These are phyloP conservation scores for Spencermartinsiella europaea DNA, from an alignment of 805 yeast genomes.

Conservation along the genomic window DNA sequence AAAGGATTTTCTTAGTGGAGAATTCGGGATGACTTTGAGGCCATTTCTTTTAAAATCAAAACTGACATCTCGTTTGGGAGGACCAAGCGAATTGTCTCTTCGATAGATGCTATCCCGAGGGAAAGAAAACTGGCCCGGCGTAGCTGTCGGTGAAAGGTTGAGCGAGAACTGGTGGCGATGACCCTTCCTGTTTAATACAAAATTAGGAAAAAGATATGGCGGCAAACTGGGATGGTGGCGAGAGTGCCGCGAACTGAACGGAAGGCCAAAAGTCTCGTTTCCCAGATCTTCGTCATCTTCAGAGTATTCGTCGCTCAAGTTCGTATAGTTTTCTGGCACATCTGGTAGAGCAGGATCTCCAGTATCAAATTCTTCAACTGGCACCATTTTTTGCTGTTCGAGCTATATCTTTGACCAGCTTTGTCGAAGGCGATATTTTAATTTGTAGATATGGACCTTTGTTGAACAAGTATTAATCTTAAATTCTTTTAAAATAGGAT, in stretches of 20 bases:
- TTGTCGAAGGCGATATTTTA: too few relatives aligned
- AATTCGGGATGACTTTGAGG: too few relatives aligned
- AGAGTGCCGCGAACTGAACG: too few relatives aligned
- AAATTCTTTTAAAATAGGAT: too few relatives aligned
- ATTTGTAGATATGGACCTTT: too few relatives aligned
- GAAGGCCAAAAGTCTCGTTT: background rate
- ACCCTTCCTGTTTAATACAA: conserved; percentile 2
- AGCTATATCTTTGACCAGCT: too few relatives aligned
- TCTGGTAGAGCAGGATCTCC: conserved; percentile 21
- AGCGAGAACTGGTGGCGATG: background rate
- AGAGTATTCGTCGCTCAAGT: conserved; percentile 1
- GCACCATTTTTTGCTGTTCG: background rate
- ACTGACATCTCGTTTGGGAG: too few relatives aligned
- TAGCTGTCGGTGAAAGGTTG: background rate
- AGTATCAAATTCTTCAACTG: conserved; percentile 17
- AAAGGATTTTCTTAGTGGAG: background rate
- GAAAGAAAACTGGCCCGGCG: too few relatives aligned
- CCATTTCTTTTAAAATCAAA: too few relatives aligned
- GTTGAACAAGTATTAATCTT: too few relatives aligned
- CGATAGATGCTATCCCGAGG: too few relatives aligned
- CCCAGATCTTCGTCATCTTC: background rate
- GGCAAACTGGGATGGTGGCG: background rate
- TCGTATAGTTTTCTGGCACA: conserved; percentile 15
- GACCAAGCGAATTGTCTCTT: too few relatives aligned
- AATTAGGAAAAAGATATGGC: background rate